These are phyloP conservation scores for Tylopilus cervinicoccineus DNA, from an alignment of 768 basidiomycete species.

Conservation along the genomic window DNA sequence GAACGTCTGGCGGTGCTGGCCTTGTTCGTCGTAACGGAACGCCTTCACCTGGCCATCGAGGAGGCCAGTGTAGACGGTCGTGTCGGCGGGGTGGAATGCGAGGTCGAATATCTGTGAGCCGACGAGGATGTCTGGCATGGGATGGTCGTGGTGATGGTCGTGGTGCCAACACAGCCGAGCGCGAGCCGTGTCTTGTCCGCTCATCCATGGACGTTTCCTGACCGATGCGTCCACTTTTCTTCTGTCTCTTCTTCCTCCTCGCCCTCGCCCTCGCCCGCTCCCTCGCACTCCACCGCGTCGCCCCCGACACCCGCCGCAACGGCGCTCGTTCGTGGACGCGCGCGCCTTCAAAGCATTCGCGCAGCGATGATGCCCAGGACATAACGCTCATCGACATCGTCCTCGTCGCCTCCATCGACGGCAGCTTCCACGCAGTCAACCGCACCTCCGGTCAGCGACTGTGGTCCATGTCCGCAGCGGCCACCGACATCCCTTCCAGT, in stretches of 20 bases:
- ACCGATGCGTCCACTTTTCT: conserved; percentile 34
- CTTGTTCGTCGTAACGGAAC: conserved; percentile 72
- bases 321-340: conserved; percentile 19
- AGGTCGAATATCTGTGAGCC: conserved; percentile 87
- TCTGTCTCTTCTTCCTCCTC: conserved; percentile 24
- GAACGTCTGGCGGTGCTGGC: conserved; percentile 53
- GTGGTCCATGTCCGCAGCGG: conserved; percentile 82
- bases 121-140: conserved; percentile 61
- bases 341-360: conserved; percentile 7
- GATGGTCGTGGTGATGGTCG: background rate
- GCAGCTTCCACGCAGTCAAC: conserved; percentile 91
- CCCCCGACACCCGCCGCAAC: conserved; percentile 21
- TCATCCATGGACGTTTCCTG: conserved; percentile 27
- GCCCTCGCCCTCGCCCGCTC: conserved; percentile 31
- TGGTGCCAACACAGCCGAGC: background rate
- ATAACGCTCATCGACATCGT: conserved; percentile 76
- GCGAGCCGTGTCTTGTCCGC: background rate
- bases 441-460: conserved; percentile 75
- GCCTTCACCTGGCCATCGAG: conserved; percentile 83
- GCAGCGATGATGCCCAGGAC: conserved; percentile 32
- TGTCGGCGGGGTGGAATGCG: conserved; percentile 72
- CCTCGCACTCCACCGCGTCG: conserved; percentile 28
- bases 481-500: conserved; percentile 45
- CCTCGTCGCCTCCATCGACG: conserved; percentile 90
- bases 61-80: conserved; percentile 73